These are phyloP conservation scores for Piloderma croceum DNA, from an alignment of 768 basidiomycete species.

Conservation along the genomic window DNA sequence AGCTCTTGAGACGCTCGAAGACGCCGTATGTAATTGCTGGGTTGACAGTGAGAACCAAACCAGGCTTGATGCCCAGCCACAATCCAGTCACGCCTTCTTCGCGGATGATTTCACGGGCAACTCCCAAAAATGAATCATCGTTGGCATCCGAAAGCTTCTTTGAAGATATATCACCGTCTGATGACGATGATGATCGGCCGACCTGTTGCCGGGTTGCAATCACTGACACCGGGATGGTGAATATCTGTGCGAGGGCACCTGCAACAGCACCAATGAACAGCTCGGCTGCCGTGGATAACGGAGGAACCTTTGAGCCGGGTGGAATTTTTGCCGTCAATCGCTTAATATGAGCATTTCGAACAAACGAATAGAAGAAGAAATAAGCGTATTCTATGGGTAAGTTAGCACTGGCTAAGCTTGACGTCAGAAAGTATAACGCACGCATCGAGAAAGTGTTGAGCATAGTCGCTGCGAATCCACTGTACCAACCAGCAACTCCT, in stretches of 20 bases:
- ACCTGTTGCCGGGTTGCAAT: slow-evolving; percentile 98
- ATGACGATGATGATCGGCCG: slow-evolving; percentile 36
- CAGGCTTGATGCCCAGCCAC: slow-evolving; percentile 91
- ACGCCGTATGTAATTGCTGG: slow-evolving; percentile 96
- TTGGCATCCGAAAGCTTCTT: slow-evolving; percentile 14
- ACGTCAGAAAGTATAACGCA: slow-evolving; percentile 36
- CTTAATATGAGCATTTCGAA: slow-evolving; percentile 77
- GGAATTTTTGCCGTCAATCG: slow-evolving; percentile 57
- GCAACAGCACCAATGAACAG: slow-evolving; percentile 86
- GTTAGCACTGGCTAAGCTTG: not conserved
- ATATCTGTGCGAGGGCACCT: slow-evolving; percentile 92
- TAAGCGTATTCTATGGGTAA: slow-evolving; percentile 83
- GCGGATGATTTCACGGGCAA: slow-evolving; percentile 80
- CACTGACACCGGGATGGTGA: slow-evolving; percentile 96
- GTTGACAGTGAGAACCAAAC: slow-evolving; percentile 92
- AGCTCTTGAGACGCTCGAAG: slow-evolving; percentile 84
- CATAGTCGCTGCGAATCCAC: slow-evolving; percentile 95
- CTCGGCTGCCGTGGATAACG: slow-evolving; percentile 73
- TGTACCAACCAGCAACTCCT: slow-evolving; percentile 78
- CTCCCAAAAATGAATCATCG: slow-evolving; percentile 72
- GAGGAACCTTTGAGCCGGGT: slow-evolving; percentile 52
- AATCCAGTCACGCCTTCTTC: slow-evolving; percentile 85
- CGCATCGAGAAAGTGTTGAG: slow-evolving; percentile 97
- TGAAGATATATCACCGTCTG: slow-evolving; percentile 21
- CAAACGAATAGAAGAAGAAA: slow-evolving; percentile 97